Base-by-base conservation (phyloP, 2,329 filamentous ascomycete species). In the Dactylellina sp. region DNA sequence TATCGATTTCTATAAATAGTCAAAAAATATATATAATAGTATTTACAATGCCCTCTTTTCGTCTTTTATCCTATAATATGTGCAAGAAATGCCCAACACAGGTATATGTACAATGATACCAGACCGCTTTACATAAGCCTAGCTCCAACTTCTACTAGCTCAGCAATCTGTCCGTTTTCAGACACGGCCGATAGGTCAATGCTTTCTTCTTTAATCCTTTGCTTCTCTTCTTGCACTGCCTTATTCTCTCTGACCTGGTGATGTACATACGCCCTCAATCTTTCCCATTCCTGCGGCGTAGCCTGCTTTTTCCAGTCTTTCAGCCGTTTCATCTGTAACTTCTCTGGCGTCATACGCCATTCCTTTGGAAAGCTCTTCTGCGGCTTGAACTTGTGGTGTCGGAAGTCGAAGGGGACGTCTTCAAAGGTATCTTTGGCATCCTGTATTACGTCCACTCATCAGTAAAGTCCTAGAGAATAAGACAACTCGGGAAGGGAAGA, bases 381-480 rank as follows among this genome's bases (percentile, higher is more conserved):
- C 94, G 89, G 25, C 22, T 66, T 71, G 44, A 55, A 71, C 18
- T 65, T 74, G 49, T 71, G 64, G 81, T 98, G 94, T 78, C 95
- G 86, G 72, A 92, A 89, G 80, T 99, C 93, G 53, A 98, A 86
- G 1, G 95, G 94, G 28, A 99, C 83, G 80, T 99, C 95, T 76
- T 89, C 89, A 79, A 98, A 97, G 9, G 87, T 91, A 77, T 99
- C 94, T 39, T 83, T 86, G 22, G 86, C 84, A 79, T 97, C 89
- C 84, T 89, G 80, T 62, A 37, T 11, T 18, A 59, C n/a, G 1
- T 60, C 3, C 12, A 20, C 12, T 46, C 16, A n/a, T 4, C 20
- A 46, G 12, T 5, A n/a, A n/a, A n/a, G n/a, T n/a, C n/a, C n/a
- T n/a, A n/a, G n/a, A n/a, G n/a, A n/a, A n/a, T n/a, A n/a, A n/a